Percentiles rank a stretch among this genome's conserved stretches.
These are phyloP conservation scores for Acmispon strigosus DNA, from an alignment of 306 rosid species.

Conservation along the genomic window DNA sequence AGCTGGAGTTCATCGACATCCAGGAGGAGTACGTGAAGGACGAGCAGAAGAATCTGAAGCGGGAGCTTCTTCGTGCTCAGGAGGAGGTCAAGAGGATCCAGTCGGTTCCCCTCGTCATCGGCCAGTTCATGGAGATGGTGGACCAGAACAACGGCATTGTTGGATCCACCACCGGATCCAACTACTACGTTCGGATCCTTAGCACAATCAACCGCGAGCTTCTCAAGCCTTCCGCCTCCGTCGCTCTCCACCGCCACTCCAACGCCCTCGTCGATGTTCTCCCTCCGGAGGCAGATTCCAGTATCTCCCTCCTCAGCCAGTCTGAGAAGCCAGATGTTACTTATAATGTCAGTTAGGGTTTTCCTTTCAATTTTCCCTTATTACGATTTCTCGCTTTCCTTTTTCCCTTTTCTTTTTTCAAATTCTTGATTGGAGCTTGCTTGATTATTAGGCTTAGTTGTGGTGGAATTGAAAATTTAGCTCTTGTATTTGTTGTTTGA, in stretches of 20 bases:
- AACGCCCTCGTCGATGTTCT: slow-evolving; percentile 95
- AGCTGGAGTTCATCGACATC: slow-evolving; percentile 85
- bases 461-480: neutral
- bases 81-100: slow-evolving; percentile 98
- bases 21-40: slow-evolving; percentile 94
- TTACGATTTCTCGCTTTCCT: no score
- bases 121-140: slow-evolving; percentile 99
- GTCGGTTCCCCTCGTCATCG: slow-evolving; percentile 92
- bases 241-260: slow-evolving; percentile 94
- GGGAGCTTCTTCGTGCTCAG: slow-evolving; percentile 93
- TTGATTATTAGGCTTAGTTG: neutral
- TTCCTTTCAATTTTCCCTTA: neutral
- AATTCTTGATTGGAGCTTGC: neutral
- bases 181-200: slow-evolving; percentile 88
- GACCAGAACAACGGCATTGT: slow-evolving; percentile 93
- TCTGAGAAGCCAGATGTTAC: slow-evolving; percentile 99
- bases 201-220: slow-evolving; percentile 95
- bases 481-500: neutral
- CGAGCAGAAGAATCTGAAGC: slow-evolving; percentile 92
- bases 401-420: neutral
- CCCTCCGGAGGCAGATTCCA: slow-evolving; percentile 98
- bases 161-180: slow-evolving; percentile 98
- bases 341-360: slow-evolving; percentile 51
- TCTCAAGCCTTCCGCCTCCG: slow-evolving; percentile 90
- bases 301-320: slow-evolving; percentile 94